These are phyloP conservation scores for Phytopythium aichiense DNA, from an alignment of 352 stramenopile species.

Conservation along the genomic window DNA sequence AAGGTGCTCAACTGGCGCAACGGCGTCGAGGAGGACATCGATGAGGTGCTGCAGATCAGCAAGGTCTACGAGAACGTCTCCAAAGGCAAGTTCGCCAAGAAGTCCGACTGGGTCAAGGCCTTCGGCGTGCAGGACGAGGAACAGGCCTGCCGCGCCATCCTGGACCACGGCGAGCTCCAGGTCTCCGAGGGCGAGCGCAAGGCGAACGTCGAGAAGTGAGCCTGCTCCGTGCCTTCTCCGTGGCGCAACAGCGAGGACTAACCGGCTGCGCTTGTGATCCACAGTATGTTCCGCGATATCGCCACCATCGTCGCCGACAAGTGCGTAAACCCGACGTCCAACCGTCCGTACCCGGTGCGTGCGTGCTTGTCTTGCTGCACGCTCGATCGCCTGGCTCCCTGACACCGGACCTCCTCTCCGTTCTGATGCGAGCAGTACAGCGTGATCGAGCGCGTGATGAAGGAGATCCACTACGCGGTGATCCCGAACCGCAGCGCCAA, in stretches of 20 bases:
- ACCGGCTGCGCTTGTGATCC: too few species aligned
- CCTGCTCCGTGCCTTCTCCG: neutral
- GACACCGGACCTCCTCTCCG: neutral
- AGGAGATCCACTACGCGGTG: slow-evolving; percentile 94
- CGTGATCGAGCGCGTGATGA: slow-evolving; percentile 96
- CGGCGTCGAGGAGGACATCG: slow-evolving; percentile 96
- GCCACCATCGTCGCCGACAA: slow-evolving; percentile 96
- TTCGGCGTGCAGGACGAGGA: slow-evolving; percentile 93
- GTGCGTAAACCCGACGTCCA: slow-evolving; percentile 95
- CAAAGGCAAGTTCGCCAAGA: slow-evolving; percentile 95
- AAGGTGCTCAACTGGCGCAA: slow-evolving; percentile 99
- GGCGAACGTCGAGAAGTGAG: slow-evolving; percentile 88
- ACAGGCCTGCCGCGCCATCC: slow-evolving; percentile 91
- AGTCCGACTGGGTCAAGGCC: slow-evolving; percentile 90
- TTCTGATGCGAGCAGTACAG: slow-evolving; percentile 49
- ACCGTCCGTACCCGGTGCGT: slow-evolving; percentile 92
- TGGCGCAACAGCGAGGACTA: too few species aligned
- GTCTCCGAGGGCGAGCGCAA: slow-evolving; percentile 95
- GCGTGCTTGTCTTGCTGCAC: neutral
- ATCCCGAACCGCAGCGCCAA: slow-evolving; percentile 95
- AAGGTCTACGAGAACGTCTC: slow-evolving; percentile 98
- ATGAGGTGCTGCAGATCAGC: slow-evolving; percentile 97
- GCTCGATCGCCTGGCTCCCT: neutral
- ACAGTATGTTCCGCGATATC: slow-evolving; percentile 92
- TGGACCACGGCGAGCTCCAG: slow-evolving; percentile 97